phyloP scores from a whole-genome alignment of 345 rosid species.

The thale cress (Arabidopsis thaliana) region TAIR10.1 NC_003076.8:20168501-20169000 shows the following conservation, averaged over 20 bases:
- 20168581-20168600: constrained; percentile 73
- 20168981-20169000: constrained; percentile 49
- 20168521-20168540: constrained; percentile 48
- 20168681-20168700: constrained; percentile 57
- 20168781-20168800: not conserved
- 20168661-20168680: constrained; percentile 83
- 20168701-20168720: constrained; percentile 14
- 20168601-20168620: constrained; percentile 48
- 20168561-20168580: constrained; percentile 62
- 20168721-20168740: constrained; percentile 50
- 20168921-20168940: constrained; percentile 85
- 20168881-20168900: constrained; percentile 78
- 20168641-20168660: constrained; percentile 63
- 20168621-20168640: constrained; percentile 72
- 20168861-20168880: constrained; percentile 57
- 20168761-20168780: constrained; percentile 37
- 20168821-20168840: constrained; percentile 75
- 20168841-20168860: constrained; percentile 82
- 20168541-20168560: constrained; percentile 52
- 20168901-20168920: constrained; percentile 81
- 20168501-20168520: constrained; percentile 60
- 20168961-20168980: constrained; percentile 78
- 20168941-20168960: constrained; percentile 84
- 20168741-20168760: constrained; percentile 45
- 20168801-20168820: constrained; percentile 53